phyloP scores from a whole-genome alignment of 257 asterid species.

The Solanum peruvianum region DNA sequence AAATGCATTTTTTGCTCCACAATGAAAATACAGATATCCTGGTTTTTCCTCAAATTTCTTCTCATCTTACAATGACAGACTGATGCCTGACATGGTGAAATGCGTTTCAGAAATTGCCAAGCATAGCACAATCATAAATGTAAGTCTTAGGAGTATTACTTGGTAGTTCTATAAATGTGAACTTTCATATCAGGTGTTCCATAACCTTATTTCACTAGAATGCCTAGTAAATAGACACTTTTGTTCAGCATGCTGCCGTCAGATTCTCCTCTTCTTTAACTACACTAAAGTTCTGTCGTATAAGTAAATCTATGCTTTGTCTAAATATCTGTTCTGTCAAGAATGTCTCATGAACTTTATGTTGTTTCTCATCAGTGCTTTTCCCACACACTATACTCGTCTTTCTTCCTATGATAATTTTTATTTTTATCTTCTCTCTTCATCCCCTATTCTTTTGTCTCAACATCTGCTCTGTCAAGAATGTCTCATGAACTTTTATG shows the following conservation, averaged over 20 bases:
- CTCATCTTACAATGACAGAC: constrained; percentile 12
- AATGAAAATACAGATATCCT: not conserved
- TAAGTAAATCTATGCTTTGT: not conserved
- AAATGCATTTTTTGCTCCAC: not conserved
- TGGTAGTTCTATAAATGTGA: not conserved
- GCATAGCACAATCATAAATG: constrained; percentile 17
- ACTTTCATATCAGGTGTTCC: not conserved
- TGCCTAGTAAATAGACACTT: not conserved
- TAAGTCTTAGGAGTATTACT: constrained; percentile 1
- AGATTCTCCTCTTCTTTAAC: not conserved
- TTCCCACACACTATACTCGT: not conserved
- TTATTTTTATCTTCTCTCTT: too few relatives aligned
- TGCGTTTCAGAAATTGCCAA: constrained; percentile 18
- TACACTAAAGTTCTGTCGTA: not conserved
- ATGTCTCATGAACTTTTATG: not conserved
- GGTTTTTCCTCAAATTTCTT: not conserved
- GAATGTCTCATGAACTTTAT: not conserved
- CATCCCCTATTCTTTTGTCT: not conserved
- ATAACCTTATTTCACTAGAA: not conserved
- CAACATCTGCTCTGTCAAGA: not conserved
- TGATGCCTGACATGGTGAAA: constrained; percentile 22
- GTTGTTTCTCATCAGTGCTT: constrained; percentile 1
- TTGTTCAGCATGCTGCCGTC: not conserved
- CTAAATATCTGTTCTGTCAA: not conserved
- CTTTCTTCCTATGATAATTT: not conserved